Conservation (phyloP, 371 early-diverging fungal species). For the Mortierella sp. region DNA sequence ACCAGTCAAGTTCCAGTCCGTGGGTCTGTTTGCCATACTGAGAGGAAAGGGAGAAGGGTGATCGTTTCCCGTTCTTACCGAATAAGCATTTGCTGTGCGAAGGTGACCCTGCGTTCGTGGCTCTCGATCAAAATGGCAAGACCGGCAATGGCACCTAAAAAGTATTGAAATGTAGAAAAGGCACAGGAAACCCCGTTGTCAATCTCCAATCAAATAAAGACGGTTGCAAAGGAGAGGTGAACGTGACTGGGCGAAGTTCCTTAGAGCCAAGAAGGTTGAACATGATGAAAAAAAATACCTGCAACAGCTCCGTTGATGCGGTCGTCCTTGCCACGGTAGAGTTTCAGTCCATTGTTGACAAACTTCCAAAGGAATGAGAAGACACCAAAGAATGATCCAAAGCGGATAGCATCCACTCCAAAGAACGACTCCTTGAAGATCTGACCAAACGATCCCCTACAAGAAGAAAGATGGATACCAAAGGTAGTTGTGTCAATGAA, state of each 20-base stretch:
- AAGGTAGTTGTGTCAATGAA: not conserved
- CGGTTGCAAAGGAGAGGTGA: not conserved
- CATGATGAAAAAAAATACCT: constrained; percentile 21
- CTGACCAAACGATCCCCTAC: constrained; percentile 60
- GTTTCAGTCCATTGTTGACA: constrained; percentile 74
- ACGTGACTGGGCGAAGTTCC: not conserved
- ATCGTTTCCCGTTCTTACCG: constrained; percentile 21
- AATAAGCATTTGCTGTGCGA: constrained; percentile 69
- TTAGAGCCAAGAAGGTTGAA: not conserved
- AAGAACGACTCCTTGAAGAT: constrained; percentile 67
- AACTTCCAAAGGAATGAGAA: constrained; percentile 85
- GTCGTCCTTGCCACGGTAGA: constrained; percentile 73
- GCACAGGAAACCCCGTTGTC: not conserved
- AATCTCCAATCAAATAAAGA: not conserved
- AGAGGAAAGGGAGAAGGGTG: not conserved
- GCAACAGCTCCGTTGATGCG: constrained; percentile 72
- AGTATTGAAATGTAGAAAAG: not conserved
- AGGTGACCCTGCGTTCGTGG: constrained; percentile 70
- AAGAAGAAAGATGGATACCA: not conserved
- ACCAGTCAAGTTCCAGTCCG: constrained; percentile 16
- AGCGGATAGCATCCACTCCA: constrained; percentile 70
- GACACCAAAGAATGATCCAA: constrained; percentile 80
- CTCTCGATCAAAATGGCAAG: constrained; percentile 72
- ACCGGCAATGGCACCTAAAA: constrained; percentile 66
- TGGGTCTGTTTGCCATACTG: too few species aligned